Base-by-base conservation (phyloP, 768 basidiomycete species). In the Tricholoma hemisulphureum region DNA sequence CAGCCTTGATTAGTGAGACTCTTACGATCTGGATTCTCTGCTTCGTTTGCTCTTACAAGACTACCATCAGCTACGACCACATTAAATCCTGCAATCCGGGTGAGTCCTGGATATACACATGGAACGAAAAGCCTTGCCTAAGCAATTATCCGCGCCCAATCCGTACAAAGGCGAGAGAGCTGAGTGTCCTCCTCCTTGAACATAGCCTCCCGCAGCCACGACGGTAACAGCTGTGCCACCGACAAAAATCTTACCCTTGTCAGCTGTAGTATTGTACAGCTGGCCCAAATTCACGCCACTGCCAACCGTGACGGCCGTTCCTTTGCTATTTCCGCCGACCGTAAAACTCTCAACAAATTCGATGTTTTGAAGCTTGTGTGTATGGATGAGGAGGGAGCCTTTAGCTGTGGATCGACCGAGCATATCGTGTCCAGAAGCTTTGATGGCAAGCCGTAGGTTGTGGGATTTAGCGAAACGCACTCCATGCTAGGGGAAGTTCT, bases 341-440 rank as follows among this genome's bases (percentile, higher is more conserved):
- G 48, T 4, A 18, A 64, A 65, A 21, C 51, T 28, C 16, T 65
- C 59, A 10, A 58, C 58, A 54, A 73, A 73, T 6, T 58, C 37
- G 11, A 70, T 63, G 51, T 66, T 58, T 50, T 68, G 48, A 11
- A 75, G 58, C 20, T 65, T 60, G n/a, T 67, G 67, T 0, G 70
- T 75, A 59, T 63, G 71, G 37, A 76, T 64, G 6, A 73, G 60
- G 2, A 76, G 59, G 6, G 72, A 70, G 49, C 63, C 62, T 35
- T 65, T 65, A 13, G 70, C 72, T 4, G 74, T 73, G 3, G 74
- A 74, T 31, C 71, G 72, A 1, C 74, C 74, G 16, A 75, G 63
- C 54, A 53, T 67, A 26, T 76, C 75, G 54, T 76, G 75, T 4
- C 75, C 73, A 10, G 66, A 66, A 11, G 67, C 62, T 56, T 73